Percentiles rank a stretch among this genome's conserved stretches.
These are phyloP conservation scores for Evernia prunastri DNA, from an alignment of 495 filamentous ascomycete genomes.

Conservation along the genomic window DNA sequence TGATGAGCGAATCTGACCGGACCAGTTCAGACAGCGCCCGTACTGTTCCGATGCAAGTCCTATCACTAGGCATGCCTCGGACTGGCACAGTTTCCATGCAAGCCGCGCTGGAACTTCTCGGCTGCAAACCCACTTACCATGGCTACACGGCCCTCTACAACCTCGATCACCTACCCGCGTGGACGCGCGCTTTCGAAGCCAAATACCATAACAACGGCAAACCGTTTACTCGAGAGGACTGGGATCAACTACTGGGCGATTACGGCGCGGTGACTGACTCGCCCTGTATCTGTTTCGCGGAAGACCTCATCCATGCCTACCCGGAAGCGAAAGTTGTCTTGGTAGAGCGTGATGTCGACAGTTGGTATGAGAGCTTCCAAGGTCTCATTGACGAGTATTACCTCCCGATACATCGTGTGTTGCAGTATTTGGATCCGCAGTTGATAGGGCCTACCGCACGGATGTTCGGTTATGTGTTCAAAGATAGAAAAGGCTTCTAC, in stretches of 20 bases:
- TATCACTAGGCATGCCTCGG: conserved; percentile 20
- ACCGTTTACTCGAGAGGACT: conserved; percentile 44
- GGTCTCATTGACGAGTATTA: conserved; percentile 9
- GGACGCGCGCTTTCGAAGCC: conserved; percentile 46
- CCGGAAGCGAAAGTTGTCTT: conserved; percentile 50
- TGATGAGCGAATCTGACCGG: not conserved
- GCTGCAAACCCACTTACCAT: conserved; percentile 24
- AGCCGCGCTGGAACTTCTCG: conserved; percentile 25
- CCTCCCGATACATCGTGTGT: not conserved
- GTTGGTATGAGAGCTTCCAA: conserved; percentile 26
- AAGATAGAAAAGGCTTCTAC: conserved; percentile 17
- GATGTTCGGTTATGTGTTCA: not conserved
- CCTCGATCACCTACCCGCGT: conserved; percentile 39
- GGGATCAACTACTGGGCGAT: conserved; percentile 46
- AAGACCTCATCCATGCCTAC: conserved; percentile 48
- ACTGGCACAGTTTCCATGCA: conserved; percentile 29
- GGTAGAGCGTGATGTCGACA: conserved; percentile 37
- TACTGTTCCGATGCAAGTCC: conserved; percentile 60
- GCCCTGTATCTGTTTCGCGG: conserved; percentile 44
- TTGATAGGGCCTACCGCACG: conserved; percentile 2
- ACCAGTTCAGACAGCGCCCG: conserved; percentile 25
- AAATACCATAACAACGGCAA: conserved; percentile 40
- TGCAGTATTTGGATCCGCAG: conserved; percentile 16
- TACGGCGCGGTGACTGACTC: conserved; percentile 40
- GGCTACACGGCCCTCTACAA: conserved; percentile 16